Evolutionary conservation across 2,329 filamentous ascomycete genomes (phyloP).

Genomic region (Alternaria atra): DNA sequence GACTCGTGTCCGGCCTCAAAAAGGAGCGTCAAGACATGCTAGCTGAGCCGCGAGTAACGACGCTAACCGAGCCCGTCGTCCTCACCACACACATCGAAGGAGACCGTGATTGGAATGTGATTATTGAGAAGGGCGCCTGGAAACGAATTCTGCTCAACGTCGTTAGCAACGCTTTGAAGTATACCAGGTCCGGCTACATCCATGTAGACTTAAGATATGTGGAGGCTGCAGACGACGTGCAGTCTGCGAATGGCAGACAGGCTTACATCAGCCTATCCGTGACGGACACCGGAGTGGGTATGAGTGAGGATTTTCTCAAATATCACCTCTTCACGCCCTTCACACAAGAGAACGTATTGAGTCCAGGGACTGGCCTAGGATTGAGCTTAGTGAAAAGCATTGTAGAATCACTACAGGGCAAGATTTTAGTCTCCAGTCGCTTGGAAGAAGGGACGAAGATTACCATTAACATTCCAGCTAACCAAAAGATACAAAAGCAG

Average conservation of each 20-base stretch:
- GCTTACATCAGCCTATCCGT: constrained; percentile 43
- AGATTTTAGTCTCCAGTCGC: constrained; percentile 27
- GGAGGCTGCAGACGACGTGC: background rate
- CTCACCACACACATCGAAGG: constrained; percentile 15
- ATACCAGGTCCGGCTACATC: constrained; percentile 26
- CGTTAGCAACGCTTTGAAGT: constrained; percentile 36
- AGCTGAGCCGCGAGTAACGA: background rate
- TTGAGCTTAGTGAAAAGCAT: constrained; percentile 32
- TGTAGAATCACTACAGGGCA: constrained; percentile 30
- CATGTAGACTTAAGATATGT: constrained; percentile 17
- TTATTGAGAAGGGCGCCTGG: constrained; percentile 20
- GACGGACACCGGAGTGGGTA: constrained; percentile 35
- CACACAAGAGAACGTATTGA: constrained; percentile 31
- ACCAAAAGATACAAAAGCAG: background rate
- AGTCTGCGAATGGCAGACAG: constrained; percentile 1
- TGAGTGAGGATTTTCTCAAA: constrained; percentile 32
- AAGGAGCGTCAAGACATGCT: constrained; percentile 5
- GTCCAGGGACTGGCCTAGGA: constrained; percentile 33
- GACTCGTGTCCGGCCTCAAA: constrained; percentile 4
- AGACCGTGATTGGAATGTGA: constrained; percentile 11
- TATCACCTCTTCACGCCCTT: constrained; percentile 32
- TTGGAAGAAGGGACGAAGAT: constrained; percentile 16
- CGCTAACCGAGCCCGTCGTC: background rate
- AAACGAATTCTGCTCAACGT: constrained; percentile 33
- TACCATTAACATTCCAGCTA: constrained; percentile 15